Percentiles rank a stretch among this genome's conserved stretches.
phyloP scores from a whole-genome alignment of 2,329 filamentous ascomycete species.

The Calonectria hongkongensis region DNA sequence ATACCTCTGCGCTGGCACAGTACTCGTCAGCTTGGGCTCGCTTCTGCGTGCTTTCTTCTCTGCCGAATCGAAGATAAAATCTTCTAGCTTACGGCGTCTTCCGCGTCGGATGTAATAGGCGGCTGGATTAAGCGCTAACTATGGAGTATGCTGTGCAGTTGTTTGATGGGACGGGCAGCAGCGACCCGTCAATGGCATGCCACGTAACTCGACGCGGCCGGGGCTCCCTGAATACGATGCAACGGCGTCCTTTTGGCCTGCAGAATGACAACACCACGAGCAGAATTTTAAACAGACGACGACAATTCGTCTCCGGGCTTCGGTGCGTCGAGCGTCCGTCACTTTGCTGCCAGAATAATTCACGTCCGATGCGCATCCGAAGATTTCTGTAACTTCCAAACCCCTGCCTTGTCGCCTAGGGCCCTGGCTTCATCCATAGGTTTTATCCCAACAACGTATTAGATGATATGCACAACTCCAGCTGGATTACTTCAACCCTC shows the following conservation, averaged over 20 bases:
- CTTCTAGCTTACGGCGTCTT: constrained; percentile 3
- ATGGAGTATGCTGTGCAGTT: constrained; percentile 38
- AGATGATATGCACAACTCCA: constrained; percentile 16
- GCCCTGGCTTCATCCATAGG: constrained; percentile 9
- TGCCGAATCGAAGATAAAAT: constrained; percentile 31
- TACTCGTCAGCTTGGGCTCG: constrained; percentile 29
- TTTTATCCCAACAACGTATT: constrained; percentile 13
- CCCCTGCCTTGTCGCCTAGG: neutral
- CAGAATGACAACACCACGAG: constrained; percentile 40
- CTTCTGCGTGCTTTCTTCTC: constrained; percentile 21
- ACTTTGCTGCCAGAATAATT: neutral
- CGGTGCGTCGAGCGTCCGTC: constrained; percentile 26
- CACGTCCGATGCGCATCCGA: neutral
- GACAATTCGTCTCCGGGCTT: constrained; percentile 14
- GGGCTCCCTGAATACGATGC: constrained; percentile 52
- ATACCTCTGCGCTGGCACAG: constrained; percentile 10
- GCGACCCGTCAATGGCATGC: constrained; percentile 43
- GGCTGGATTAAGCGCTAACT: constrained; percentile 38
- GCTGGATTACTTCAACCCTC: constrained; percentile 12
- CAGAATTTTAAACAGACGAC: constrained; percentile 36
- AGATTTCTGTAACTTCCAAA: constrained; percentile 1
- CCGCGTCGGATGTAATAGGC: constrained; percentile 31
- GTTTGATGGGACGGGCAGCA: constrained; percentile 32
- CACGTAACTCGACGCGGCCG: constrained; percentile 37
- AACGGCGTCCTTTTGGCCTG: constrained; percentile 44